Base-by-base conservation (phyloP, 495 filamentous ascomycete species). In the Aspergillus asperescens region DNA sequence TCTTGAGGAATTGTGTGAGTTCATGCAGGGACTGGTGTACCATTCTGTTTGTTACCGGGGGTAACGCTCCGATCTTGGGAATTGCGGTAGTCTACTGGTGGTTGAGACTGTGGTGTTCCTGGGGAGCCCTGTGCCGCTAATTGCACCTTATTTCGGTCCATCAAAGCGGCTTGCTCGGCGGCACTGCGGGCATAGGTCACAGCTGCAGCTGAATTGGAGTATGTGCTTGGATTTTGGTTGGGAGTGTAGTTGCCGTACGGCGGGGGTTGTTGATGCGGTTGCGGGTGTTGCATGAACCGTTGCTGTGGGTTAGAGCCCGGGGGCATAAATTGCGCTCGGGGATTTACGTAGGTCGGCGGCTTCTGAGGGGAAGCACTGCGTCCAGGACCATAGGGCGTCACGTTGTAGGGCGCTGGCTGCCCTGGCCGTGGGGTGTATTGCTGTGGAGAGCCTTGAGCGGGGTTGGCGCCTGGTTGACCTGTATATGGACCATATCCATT, bases 91-190 rank as follows among this genome's bases (percentile, higher is more conserved):
- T 69, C 63, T 15, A 54, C 39, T 6, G 59, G 31, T 25, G 74
- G 63, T 43, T 77, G 74, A 6, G 44, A 63, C 42, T 77, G 74
- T 19, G 75, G 74, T 23, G 76, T 75, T 7, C 64, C 63, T 0
- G 71, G 69, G 8, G 42, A 49, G 27, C 48, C 16, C 24, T 70
- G 63, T 24, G 67, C 68, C 5, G 68, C 72, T 37, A 74, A 41
- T 50, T 78, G 73, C 23, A 70, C 65, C 60, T 70, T 77, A 32
- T 74, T 68, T 34, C 68, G 61, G 28, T 76, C 70, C 66, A 75
- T 73, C 43, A 74, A 37, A 2, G 65, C 61, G n/a, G 72, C 69
- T 59, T 76, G 76, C 50, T 78, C 76, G 19, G 70, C 69, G 4
- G 70, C 70, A 62, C 64, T 77, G 35, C 71, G 65, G 45, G 69